phyloP scores from a whole-genome alignment of 768 basidiomycete genomes.

The Tricholoma matsutake region DNA sequence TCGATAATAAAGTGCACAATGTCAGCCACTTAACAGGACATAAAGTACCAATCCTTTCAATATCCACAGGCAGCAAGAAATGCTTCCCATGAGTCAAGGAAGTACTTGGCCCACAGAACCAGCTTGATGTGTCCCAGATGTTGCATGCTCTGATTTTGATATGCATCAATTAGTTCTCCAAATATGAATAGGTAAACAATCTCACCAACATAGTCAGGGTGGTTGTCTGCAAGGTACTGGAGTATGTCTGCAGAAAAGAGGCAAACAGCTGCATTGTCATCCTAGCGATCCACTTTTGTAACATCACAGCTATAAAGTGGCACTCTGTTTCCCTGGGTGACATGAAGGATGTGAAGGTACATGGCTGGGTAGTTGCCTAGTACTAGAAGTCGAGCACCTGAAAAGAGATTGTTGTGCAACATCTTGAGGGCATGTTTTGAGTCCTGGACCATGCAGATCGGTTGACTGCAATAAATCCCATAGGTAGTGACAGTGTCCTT shows the following conservation, averaged over 20 bases:
- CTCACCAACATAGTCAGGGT: slow-evolving; percentile 23
- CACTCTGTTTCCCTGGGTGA: slow-evolving; percentile 12
- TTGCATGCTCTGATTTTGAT: slow-evolving; percentile 28
- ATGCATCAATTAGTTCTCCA: no score
- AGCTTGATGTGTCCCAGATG: slow-evolving; percentile 26
- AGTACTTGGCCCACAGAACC: slow-evolving; percentile 28
- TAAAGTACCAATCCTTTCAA: slow-evolving; percentile 18
- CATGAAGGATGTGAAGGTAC: slow-evolving; percentile 17
- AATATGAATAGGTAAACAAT: no score
- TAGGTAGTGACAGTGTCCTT: slow-evolving; percentile 6
- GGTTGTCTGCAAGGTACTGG: slow-evolving; percentile 17
- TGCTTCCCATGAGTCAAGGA: slow-evolving; percentile 27
- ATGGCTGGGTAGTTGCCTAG: slow-evolving; percentile 21
- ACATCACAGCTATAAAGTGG: slow-evolving; percentile 30
- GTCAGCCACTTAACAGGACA: slow-evolving; percentile 31
- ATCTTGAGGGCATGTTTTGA: slow-evolving; percentile 32
- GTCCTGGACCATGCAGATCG: slow-evolving; percentile 24
- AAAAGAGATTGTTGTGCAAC: slow-evolving; percentile 24
- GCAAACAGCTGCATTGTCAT: slow-evolving; percentile 40
- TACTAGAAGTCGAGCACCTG: no score
- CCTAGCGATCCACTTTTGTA: slow-evolving; percentile 39
- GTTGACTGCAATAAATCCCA: slow-evolving; percentile 9
- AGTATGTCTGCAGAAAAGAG: slow-evolving; percentile 35
- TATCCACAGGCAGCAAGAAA: slow-evolving; percentile 20
- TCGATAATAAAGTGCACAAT: slow-evolving; percentile 30